These are phyloP conservation scores for Trichoderma sp. DNA, from an alignment of 2,329 filamentous ascomycete genomes.

Conservation along the genomic window DNA sequence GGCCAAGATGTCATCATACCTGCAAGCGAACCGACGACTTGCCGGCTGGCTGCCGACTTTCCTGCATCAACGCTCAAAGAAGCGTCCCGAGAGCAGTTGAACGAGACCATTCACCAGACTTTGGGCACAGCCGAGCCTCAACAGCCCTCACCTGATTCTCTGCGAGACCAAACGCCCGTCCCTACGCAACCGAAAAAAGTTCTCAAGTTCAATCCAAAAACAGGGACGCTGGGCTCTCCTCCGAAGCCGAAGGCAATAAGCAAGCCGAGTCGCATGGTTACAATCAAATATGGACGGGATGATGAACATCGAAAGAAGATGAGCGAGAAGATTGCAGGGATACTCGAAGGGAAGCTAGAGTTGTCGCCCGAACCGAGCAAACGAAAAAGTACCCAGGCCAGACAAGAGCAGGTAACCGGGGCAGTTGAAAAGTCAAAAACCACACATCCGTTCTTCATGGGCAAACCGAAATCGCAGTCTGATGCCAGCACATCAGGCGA, in stretches of 20 bases:
- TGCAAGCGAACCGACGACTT: background rate
- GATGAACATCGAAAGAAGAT: conserved; percentile 44
- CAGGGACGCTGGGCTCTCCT: conserved; percentile 60
- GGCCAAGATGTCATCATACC: background rate
- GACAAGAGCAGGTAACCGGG: conserved; percentile 21
- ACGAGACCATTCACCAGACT: background rate
- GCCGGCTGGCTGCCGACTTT: conserved; percentile 10
- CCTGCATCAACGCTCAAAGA: conserved; percentile 23
- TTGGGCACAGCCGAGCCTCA: conserved; percentile 6
- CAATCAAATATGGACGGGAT: conserved; percentile 58
- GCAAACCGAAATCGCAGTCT: conserved; percentile 32
- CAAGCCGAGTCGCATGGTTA: conserved; percentile 44
- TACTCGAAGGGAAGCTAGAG: conserved; percentile 45
- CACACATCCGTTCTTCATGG: conserved; percentile 44
- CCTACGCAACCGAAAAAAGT: conserved; percentile 45
- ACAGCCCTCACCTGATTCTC: conserved; percentile 1
- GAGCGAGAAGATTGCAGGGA: conserved; percentile 60
- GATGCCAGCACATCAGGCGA: conserved; percentile 24
- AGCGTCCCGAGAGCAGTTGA: background rate
- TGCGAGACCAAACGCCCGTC: conserved; percentile 19
- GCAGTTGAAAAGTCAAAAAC: conserved; percentile 26
- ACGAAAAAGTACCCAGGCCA: background rate
- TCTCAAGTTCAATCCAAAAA: conserved; percentile 56
- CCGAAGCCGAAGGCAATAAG: conserved; percentile 49
- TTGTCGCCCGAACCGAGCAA: conserved; percentile 23